A percentile compares a stretch with the other conserved stretches of the same genome.
These are phyloP conservation scores for Debaryomycetaceae sp. DNA, from an alignment of 1,139 yeast genomes.

Conservation along the genomic window DNA sequence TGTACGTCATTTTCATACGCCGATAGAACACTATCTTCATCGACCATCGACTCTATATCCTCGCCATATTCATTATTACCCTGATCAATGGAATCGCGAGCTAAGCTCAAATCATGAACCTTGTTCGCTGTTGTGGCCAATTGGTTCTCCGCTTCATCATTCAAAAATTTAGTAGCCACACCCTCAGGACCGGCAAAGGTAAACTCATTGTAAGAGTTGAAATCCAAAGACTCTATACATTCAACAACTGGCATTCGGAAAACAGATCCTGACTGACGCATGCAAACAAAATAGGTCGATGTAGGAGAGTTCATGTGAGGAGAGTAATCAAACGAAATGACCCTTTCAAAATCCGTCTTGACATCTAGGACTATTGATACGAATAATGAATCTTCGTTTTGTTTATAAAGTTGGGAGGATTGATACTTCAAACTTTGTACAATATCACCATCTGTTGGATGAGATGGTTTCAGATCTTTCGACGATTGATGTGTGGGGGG, in stretches of 20 bases:
- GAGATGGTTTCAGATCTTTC: slow-evolving; percentile 10
- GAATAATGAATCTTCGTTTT: slow-evolving; percentile 55
- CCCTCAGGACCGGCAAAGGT: slow-evolving; percentile 67
- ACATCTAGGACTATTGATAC: slow-evolving; percentile 76
- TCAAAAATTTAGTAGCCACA: slow-evolving; percentile 39
- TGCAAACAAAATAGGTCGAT: slow-evolving; percentile 66
- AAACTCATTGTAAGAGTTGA: slow-evolving; percentile 71
- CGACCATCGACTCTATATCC: slow-evolving; percentile 3
- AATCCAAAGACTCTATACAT: slow-evolving; percentile 58
- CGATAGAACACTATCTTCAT: slow-evolving; percentile 8
- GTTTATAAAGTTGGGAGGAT: slow-evolving; percentile 33
- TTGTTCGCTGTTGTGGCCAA: background rate
- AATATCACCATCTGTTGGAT: slow-evolving; percentile 9
- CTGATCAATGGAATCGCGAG: background rate
- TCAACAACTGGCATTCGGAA: slow-evolving; percentile 76
- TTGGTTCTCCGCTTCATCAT: slow-evolving; percentile 8
- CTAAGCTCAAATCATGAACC: background rate
- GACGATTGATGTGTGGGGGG: slow-evolving; percentile 29
- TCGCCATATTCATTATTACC: background rate
- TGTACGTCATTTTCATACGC: slow-evolving; percentile 17
- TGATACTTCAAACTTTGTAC: slow-evolving; percentile 32
- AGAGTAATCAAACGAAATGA: slow-evolving; percentile 80
- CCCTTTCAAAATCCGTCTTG: slow-evolving; percentile 74
- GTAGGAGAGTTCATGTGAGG: slow-evolving; percentile 48
- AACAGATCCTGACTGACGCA: slow-evolving; percentile 86